A percentile compares a stretch with the other conserved stretches of the same genome.
Evolutionary conservation across 257 asterid species (phyloP).

Genomic region (Verbascum thapsus): DNA sequence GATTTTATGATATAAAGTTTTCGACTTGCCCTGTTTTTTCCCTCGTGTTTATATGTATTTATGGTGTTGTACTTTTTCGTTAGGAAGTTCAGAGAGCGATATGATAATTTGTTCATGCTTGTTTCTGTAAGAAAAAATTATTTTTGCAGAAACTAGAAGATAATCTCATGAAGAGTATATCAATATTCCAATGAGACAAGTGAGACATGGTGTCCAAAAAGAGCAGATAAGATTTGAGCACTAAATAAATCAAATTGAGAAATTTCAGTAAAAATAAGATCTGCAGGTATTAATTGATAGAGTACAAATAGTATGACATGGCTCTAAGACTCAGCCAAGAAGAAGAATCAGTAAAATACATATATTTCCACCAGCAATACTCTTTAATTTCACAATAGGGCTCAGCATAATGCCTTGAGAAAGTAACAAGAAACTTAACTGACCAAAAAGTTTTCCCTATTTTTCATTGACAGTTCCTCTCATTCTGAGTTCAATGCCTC

Average conservation of each 20-base stretch:
- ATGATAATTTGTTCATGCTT: background rate
- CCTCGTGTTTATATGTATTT: constrained; percentile 19
- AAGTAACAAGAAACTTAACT: constrained; percentile 31
- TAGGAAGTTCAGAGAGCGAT: constrained; percentile 25
- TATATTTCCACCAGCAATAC: constrained; percentile 15
- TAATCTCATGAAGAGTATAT: no score
- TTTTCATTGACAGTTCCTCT: constrained; percentile 20
- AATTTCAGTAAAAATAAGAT: constrained; percentile 6
- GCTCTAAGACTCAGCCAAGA: constrained; percentile 26
- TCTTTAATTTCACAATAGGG: constrained; percentile 23
- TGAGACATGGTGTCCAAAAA: background rate
- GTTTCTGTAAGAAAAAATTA: background rate
- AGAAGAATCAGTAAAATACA: constrained; percentile 26
- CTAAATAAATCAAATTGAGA: constrained; percentile 20
- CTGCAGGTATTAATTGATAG: background rate
- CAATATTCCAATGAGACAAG: no score
- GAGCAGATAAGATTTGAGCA: background rate
- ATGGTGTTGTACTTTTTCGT: constrained; percentile 9
- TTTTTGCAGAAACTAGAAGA: no score
- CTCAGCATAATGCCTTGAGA: constrained; percentile 23
- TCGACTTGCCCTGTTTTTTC: background rate
- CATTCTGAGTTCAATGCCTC: constrained; percentile 64
- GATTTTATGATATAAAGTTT: constrained; percentile 21
- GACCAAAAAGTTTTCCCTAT: constrained; percentile 7
- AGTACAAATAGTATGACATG: constrained; percentile 26